phyloP scores from a whole-genome alignment of 345 rosid genomes.

The Sisymbrium altissimum region DNA sequence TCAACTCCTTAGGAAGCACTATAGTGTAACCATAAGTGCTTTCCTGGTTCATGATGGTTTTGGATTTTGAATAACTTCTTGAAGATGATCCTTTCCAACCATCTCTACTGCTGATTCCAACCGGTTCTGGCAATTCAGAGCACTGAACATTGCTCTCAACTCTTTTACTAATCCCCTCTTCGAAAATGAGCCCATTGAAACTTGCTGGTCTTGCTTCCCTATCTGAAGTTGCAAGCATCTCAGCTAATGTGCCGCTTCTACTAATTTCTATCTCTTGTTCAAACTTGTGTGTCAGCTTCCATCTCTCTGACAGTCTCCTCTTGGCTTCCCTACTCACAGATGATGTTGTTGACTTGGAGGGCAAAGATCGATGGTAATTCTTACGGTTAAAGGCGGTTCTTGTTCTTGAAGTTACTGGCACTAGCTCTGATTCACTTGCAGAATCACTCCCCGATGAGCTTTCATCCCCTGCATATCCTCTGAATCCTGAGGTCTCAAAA shows the following conservation, averaged over 20 bases:
- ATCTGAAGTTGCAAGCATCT: slow-evolving; percentile 86
- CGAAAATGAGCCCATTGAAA: slow-evolving; percentile 33
- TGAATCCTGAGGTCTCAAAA: slow-evolving; percentile 45
- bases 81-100: slow-evolving; percentile 77
- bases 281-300: slow-evolving; percentile 73
- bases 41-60: slow-evolving; percentile 54
- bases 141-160: slow-evolving; percentile 28
- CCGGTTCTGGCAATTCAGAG: slow-evolving; percentile 47
- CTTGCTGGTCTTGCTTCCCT: slow-evolving; percentile 44
- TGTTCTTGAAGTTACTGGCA: slow-evolving; percentile 42
- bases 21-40: slow-evolving; percentile 40
- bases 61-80: slow-evolving; percentile 52
- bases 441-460: slow-evolving; percentile 84
- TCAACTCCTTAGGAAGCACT: slow-evolving; percentile 45
- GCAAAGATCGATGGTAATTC: slow-evolving; percentile 37
- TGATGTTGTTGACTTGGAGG: slow-evolving; percentile 58
- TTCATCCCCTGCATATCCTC: slow-evolving; percentile 77
- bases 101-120: slow-evolving; percentile 95
- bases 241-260: slow-evolving; percentile 75
- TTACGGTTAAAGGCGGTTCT: slow-evolving; percentile 45
- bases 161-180: slow-evolving; percentile 36
- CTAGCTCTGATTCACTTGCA: slow-evolving; percentile 58
- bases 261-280: slow-evolving; percentile 50
- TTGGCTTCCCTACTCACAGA: slow-evolving; percentile 81
- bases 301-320: slow-evolving; percentile 92